Evolutionary conservation across 371 early-diverging fungal species (phyloP).

Genomic region (Syncephalis plumigaleata): DNA sequence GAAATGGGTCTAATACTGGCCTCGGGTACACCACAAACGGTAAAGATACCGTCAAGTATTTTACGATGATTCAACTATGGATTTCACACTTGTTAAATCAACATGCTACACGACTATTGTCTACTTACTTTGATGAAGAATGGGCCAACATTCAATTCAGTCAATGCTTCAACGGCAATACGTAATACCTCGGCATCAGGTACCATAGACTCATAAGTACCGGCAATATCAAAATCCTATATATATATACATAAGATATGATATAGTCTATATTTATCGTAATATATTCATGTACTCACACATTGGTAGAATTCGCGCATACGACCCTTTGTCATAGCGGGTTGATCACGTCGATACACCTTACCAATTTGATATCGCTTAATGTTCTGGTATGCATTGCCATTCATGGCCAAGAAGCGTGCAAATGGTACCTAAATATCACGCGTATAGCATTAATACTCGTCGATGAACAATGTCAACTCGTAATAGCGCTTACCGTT

Average conservation of each 20-base stretch:
- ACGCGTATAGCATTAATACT: slow-evolving; percentile 1
- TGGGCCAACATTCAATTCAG: slow-evolving; percentile 55
- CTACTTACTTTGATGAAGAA: slow-evolving; percentile 62
- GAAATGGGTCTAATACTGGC: slow-evolving; percentile 80
- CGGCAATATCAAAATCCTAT: slow-evolving; percentile 98
- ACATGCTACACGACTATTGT: not conserved
- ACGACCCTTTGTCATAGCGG: slow-evolving; percentile 95
- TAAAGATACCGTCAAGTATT: slow-evolving; percentile 93
- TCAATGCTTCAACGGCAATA: slow-evolving; percentile 71
- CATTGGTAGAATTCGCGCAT: slow-evolving; percentile 99
- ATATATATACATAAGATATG: not conserved
- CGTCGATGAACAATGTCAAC: not conserved
- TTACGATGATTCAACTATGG: slow-evolving; percentile 82
- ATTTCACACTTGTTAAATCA: too few species aligned
- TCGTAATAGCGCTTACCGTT: slow-evolving; percentile 35
- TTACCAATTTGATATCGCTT: slow-evolving; percentile 99
- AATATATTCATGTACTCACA: slow-evolving; percentile 23
- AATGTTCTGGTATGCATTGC: slow-evolving; percentile 63
- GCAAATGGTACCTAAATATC: slow-evolving; percentile 74
- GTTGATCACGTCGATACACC: slow-evolving; percentile 98
- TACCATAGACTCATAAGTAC: slow-evolving; percentile 87
- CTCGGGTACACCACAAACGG: slow-evolving; percentile 84
- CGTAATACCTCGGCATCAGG: slow-evolving; percentile 92
- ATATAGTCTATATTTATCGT: not conserved
- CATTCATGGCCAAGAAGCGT: slow-evolving; percentile 92